Base-by-base conservation (phyloP, 371 early-diverging fungal genomes). In the Apophysomyces variabilis region DNA sequence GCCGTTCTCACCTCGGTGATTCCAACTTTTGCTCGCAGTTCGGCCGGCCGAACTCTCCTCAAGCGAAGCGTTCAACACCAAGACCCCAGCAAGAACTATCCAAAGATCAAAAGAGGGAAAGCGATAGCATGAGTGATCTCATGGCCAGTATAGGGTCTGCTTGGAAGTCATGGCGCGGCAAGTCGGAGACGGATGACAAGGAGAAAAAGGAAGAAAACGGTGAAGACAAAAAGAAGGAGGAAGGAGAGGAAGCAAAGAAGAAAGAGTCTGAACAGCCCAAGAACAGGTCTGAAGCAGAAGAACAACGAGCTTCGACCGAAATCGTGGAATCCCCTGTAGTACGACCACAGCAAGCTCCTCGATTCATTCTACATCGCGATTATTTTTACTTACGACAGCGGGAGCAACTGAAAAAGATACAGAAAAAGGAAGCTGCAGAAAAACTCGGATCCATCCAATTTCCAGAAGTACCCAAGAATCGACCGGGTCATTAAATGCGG, bases 321-420 rank as follows among this genome's bases (percentile, higher is more conserved):
- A 59, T 45, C 13, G 39, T 57, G 14, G 58, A 60, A 32, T 32
- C 61, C 21, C 5, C 60, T 5, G 3, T 57, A 37, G 26, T 58
- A 37, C 68, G 38, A 37, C 56, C 14, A 54, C 69, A 35, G 43
- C 69, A 13, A 59, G 61, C 11, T 21, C 35, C 16, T 11, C 36
- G 69, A 59, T 87, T 85, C 73, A 72, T 86, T 4, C 64, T 87
- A 39, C 83, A 87, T 32, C 69, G 80, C 18, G 84, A 85, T 62
- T 85, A 86, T 50, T 86, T 82, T 61, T 87, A 82, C 58, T 58
- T 86, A 62, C 73, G 88, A 38, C 84, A 87, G 47, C 74, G 78
- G 12, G 86, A 87, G 69, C 71, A 66, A 21, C 64, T 65, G 41
- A 81, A 77, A 64, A 80, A 75, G 65, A 61, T 50, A 12, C 69